Base-by-base conservation (phyloP, 176 grass and related monocot genomes). In the Oryza coarctata region DNA sequence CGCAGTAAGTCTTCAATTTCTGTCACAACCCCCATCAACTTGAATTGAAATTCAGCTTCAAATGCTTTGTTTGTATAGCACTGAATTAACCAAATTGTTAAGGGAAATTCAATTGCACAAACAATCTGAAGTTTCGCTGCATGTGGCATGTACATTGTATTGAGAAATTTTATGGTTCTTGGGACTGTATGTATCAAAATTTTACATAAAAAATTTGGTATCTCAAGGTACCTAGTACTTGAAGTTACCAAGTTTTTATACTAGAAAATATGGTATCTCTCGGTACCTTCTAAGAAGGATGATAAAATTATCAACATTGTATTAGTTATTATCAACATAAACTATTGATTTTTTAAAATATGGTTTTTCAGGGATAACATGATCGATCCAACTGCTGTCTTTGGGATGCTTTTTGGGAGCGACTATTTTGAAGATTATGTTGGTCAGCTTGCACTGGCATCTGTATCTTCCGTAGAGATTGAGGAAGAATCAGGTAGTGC, bases 401-500 rank as follows among this genome's bases (percentile, higher is more conserved):
- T 99, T 76, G 96, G 96, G 7, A 99, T 99, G 93, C 81, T 99
- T 82, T 98, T 99, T 72, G 96, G 96, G 82, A 99, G 93, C 33
- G 96, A 99, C 40, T 99, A 88, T 31, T 99, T 99, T 80, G 96
- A 99, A 91, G 93, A 95, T 81, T 99, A 95, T 85, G 89, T 99
- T 52, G 96, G 96, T 40, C 93, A 99, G 76, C 87, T 99, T 72
- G 96, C 96, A 34, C 82, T 99, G 71, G 93, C 96, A 83, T 90
- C 96, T n/a, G 66, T 99, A 80, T 91, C 91, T 83, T 95, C 93
- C 6, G 76, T 82, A 36, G 96, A 95, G 80, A 38, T 91, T 77
- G 93, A 92, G 6, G 89, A 95, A 84, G 89, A 75, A 18, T 83
- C 79, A 79, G 84, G 86, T 38, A 72, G 39, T 72, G 82, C 84